Conservation (phyloP, 441 rosid genomes). For the Melastoma candidum region DNA sequence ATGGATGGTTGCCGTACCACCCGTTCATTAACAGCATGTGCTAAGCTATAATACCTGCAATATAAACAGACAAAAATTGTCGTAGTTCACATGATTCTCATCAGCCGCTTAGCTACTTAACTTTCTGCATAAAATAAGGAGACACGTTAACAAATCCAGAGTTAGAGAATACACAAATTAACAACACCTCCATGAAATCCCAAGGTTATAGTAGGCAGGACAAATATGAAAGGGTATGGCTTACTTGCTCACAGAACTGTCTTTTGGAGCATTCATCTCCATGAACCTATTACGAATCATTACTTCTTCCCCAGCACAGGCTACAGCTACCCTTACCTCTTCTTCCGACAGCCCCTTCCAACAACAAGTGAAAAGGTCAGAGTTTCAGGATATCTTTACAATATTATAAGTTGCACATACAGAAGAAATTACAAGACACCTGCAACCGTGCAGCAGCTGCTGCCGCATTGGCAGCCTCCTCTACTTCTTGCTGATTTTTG, state of each 20-base stretch:
- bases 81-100: neutral
- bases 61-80: slow-evolving; percentile 10
- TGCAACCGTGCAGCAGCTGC: slow-evolving; percentile 89
- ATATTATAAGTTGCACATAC: neutral
- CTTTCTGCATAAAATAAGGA: neutral
- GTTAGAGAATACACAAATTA: neutral
- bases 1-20: slow-evolving; percentile 93
- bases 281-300: slow-evolving; percentile 84
- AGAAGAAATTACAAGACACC: slow-evolving; percentile 29
- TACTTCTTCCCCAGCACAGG: slow-evolving; percentile 99
- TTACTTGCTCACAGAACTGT: slow-evolving; percentile 90
- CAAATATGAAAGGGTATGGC: slow-evolving; percentile 7
- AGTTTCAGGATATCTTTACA: no score
- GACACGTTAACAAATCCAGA: neutral
- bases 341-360: slow-evolving; percentile 95
- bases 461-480: slow-evolving; percentile 97
- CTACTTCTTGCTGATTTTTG: slow-evolving; percentile 97
- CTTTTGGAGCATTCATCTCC: slow-evolving; percentile 99
- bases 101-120: neutral
- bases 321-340: slow-evolving; percentile 90
- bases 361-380: slow-evolving; percentile 14
- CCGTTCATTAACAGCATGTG: slow-evolving; percentile 97
- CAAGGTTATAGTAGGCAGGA: neutral
- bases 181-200: neutral
- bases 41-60: slow-evolving; percentile 88